phyloP scores from a whole-genome alignment of 2,329 filamentous ascomycete genomes.

The Ophiostoma sp. region DNA sequence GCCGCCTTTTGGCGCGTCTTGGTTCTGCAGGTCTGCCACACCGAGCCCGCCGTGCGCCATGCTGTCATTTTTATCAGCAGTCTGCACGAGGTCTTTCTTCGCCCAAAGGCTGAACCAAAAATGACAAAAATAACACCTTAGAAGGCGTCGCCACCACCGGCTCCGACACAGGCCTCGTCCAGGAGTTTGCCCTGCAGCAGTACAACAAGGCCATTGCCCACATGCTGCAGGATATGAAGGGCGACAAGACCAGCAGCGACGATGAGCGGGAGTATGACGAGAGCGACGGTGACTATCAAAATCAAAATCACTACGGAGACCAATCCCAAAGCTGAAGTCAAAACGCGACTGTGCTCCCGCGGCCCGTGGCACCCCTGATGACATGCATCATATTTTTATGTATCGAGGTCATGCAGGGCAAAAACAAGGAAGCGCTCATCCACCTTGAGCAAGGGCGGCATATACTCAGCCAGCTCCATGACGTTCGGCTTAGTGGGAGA shows the following conservation, averaged over 20 bases:
- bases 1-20: slow-evolving; percentile 34
- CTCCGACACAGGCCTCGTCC: slow-evolving; percentile 26
- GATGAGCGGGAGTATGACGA: not conserved
- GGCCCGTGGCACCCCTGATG: slow-evolving; percentile 22
- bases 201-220: slow-evolving; percentile 26
- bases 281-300: not conserved
- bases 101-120: not conserved
- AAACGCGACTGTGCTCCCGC: not conserved
- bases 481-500: not conserved
- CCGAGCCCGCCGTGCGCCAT: slow-evolving; percentile 32
- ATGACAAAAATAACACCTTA: no score
- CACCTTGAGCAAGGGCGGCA: slow-evolving; percentile 43
- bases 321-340: not conserved
- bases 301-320: not conserved
- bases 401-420: slow-evolving; percentile 50
- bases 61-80: slow-evolving; percentile 34
- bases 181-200: slow-evolving; percentile 25
- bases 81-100: slow-evolving; percentile 19
- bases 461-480: slow-evolving; percentile 37
- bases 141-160: not conserved
- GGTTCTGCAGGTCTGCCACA: slow-evolving; percentile 31
- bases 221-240: slow-evolving; percentile 22
- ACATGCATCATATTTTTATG: slow-evolving; percentile 38
- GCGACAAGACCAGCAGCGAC: not conserved
- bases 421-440: slow-evolving; percentile 42